Evolutionary conservation across 2,329 filamentous ascomycete species (phyloP).

Genomic region (Arthroderma sp.): DNA sequence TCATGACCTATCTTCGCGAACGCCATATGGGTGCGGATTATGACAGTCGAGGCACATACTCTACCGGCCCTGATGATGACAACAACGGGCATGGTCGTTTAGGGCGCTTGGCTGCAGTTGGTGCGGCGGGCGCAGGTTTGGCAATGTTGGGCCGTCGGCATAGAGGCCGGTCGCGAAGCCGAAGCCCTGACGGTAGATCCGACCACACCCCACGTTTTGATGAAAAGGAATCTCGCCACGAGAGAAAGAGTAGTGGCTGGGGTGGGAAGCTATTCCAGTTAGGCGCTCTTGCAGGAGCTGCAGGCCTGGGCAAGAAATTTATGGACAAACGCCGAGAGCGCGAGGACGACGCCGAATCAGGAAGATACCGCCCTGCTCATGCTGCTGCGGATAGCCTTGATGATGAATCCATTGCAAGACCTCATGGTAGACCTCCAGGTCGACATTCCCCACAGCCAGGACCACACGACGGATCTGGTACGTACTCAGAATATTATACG

Average conservation of each 20-base stretch:
- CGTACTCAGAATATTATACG: slow-evolving; percentile 16
- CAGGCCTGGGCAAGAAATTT: slow-evolving; percentile 47
- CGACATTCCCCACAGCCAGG: slow-evolving; percentile 20
- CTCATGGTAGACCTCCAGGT: no score
- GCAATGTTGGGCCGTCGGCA: slow-evolving; percentile 35
- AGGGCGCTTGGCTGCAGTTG: slow-evolving; percentile 40
- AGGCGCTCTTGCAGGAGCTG: slow-evolving; percentile 50
- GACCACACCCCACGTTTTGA: slow-evolving; percentile 43
- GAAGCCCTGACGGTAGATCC: slow-evolving; percentile 31
- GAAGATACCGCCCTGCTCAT: slow-evolving; percentile 40
- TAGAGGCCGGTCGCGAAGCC: slow-evolving; percentile 27
- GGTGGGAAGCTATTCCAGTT: slow-evolving; percentile 48
- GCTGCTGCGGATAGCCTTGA: slow-evolving; percentile 33
- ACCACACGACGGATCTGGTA: slow-evolving; percentile 17
- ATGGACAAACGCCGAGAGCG: slow-evolving; percentile 42
- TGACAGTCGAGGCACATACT: slow-evolving; percentile 45
- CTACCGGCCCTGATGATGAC: slow-evolving; percentile 38
- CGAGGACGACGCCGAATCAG: slow-evolving; percentile 40
- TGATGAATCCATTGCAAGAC: slow-evolving; percentile 37
- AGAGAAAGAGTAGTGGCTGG: slow-evolving; percentile 37
- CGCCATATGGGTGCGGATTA: slow-evolving; percentile 42
- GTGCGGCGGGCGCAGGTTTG: slow-evolving; percentile 45
- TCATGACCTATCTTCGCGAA: slow-evolving; percentile 59
- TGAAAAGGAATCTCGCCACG: slow-evolving; percentile 51
- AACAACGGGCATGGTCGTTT: slow-evolving; percentile 30